Base-by-base conservation (phyloP, 176 grass and related monocot species). In the Aegilops longissima region DNA sequence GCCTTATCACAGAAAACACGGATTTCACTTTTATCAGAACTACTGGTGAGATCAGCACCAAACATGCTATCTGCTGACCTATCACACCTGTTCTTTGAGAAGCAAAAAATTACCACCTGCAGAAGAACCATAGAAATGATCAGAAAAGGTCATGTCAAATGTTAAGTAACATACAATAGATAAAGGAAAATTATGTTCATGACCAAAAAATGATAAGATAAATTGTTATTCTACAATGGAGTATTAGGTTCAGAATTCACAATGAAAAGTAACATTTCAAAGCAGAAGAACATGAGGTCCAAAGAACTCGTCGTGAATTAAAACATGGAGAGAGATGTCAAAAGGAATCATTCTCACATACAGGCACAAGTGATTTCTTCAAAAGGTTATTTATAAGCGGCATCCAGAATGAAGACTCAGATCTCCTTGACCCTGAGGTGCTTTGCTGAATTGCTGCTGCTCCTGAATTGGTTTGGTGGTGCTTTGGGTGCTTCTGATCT, bases 101-200 rank as follows among this genome's bases (percentile, higher is more conserved):
- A 98, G 86, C 96, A 98, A 73, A 98, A 98, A 58, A 98, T 95
- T 76, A 98, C 93, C 72, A 95, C 96, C 96, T 95, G 88, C 61
- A 84, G 86, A 75, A 77, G 34, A 17, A 44, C 33, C 61, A 71
- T 63, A 21, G 51, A 84, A 89, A 84, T 66, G 30, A 12, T 80
- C 54, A 77, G 5, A 86, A 73, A 77, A 83, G 79, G 24, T 36
- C 58, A 13, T 83, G 13, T 45, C 20, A 69, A 87, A 78, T 65
- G 83, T 61, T 29, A 76, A 79, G 82, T 86, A 65, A 52, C 34
- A 76, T 74, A 68, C 23, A 66, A 78, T 69, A 45, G n/a, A 83
- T 35, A 33, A 61, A 45, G 49, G 44, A 87, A 78, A 75, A 25
- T 64, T 36, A 18, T 79, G 31, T 77, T 66, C 54, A 85, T 30